phyloP scores from a whole-genome alignment of 192 early-diverging fungal genomes.

The Mortierella hygrophila region DNA sequence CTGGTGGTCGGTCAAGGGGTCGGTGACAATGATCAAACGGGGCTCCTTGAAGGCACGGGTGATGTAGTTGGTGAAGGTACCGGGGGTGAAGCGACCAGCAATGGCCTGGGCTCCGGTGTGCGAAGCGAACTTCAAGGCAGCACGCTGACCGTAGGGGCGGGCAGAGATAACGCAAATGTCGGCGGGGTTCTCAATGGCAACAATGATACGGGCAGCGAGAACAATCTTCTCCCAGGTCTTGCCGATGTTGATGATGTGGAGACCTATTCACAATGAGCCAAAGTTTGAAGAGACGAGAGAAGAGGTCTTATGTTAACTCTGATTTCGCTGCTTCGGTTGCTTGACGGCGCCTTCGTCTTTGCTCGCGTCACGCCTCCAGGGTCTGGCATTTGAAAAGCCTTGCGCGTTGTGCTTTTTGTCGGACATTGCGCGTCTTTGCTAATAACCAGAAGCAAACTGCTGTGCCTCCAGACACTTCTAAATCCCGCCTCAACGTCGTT shows the following conservation, averaged over 20 bases:
- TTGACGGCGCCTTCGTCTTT: no score
- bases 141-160: constrained; percentile 98
- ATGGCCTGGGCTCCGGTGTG: constrained; percentile 99
- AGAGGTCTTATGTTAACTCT: neutral
- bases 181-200: constrained; percentile 98
- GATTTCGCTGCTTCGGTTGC: neutral
- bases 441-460: neutral
- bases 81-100: constrained; percentile 99
- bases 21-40: constrained; percentile 96
- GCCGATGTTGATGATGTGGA: constrained; percentile 99
- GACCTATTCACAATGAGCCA: constrained; percentile 60
- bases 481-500: neutral
- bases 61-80: constrained; percentile 99
- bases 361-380: neutral
- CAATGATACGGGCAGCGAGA: constrained; percentile 98
- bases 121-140: constrained; percentile 97
- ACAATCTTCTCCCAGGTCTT: constrained; percentile 99
- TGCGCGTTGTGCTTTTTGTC: neutral
- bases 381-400: neutral
- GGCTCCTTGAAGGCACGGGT: constrained; percentile 99
- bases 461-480: neutral
- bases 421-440: neutral
- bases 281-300: neutral
- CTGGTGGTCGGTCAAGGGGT: constrained; percentile 99
- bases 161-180: constrained; percentile 98